Base-by-base conservation (phyloP, 148 eudicot species). In the Spergularia bocconei region DNA sequence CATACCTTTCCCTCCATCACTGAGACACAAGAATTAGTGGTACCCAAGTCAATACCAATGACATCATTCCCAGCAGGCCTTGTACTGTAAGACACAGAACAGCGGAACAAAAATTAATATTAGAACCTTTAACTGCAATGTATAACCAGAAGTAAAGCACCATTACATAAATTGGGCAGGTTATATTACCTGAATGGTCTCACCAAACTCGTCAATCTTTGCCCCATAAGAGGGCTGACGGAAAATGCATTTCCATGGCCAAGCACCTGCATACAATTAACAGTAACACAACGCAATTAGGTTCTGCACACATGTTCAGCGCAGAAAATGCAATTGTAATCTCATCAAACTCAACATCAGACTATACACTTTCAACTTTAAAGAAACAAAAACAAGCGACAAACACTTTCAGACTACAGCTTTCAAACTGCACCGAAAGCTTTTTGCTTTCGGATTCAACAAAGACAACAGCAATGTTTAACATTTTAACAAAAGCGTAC, bases 1-100 rank as follows among this genome's bases (percentile, higher is more conserved):
- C 82, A 54, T 54, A 94, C 98, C 97, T 94, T 94, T 73, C 98
- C 98, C 75, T 94, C 98, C 98, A 94, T 94, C 16, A 94, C 90
- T 1, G 98, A 44, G 77, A 94, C 97, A 75, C 98, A 94, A 2
- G 98, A 94, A 76, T 94, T 94, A 9, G 97, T 94, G 56, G 98
- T 94, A 75, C 98, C 98, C 90, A 94, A 85, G 53, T 94, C 97
- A 52, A 94, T 94, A 67, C 98, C 98, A 69, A 94, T 90, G n/a
- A 94, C 96, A 68, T 94, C 98, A 81, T 84, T 89, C 17, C 93
- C 97, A 76, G 81, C 84, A 36, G 97, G 97, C 69, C 85, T 83
- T 39, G 96, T 21, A 72, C 97, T 94, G 82, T 55, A 11, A 63
- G 65, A 25, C 60, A 48, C n/a, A 59, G 20, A 52, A 62, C 25